These are phyloP conservation scores for Chenopodium quinoa DNA, from an alignment of 148 eudicot genomes.

Conservation along the genomic window DNA sequence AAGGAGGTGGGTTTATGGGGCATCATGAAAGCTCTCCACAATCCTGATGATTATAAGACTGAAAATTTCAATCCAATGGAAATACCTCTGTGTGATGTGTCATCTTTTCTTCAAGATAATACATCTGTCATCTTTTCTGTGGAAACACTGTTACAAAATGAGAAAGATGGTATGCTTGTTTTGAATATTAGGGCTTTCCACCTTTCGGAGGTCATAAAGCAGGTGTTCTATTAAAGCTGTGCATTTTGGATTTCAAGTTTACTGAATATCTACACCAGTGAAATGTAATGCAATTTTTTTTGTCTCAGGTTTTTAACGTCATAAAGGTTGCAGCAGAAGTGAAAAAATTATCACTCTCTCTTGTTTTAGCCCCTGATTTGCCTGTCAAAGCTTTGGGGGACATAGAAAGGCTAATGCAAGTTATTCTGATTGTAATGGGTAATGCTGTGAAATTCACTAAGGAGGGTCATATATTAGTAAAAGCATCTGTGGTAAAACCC, in stretches of 20 bases:
- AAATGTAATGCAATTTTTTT: not conserved
- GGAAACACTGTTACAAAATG: conserved; percentile 51
- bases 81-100: conserved; percentile 52
- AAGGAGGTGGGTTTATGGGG: conserved; percentile 34
- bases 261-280: not conserved
- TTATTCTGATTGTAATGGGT: conserved; percentile 53
- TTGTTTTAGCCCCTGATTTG: conserved; percentile 48
- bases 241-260: not conserved
- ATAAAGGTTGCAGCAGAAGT: conserved; percentile 58
- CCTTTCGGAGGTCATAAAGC: conserved; percentile 49
- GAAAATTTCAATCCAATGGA: conserved; percentile 60
- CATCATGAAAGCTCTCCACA: conserved; percentile 23
- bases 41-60: conserved; percentile 44
- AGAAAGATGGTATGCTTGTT: conserved; percentile 49
- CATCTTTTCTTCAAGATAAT: conserved; percentile 55
- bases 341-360: conserved; percentile 49
- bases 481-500: conserved; percentile 47
- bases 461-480: conserved; percentile 55
- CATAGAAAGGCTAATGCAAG: conserved; percentile 61
- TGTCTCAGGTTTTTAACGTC: conserved; percentile 43
- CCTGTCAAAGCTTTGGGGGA: conserved; percentile 64
- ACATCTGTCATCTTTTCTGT: conserved; percentile 50
- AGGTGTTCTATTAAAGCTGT: conserved; percentile 37
- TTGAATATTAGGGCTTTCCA: conserved; percentile 39
- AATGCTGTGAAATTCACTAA: conserved; percentile 76